These are phyloP conservation scores for Vigna trinervia DNA, from an alignment of 306 rosid genomes.

Conservation along the genomic window DNA sequence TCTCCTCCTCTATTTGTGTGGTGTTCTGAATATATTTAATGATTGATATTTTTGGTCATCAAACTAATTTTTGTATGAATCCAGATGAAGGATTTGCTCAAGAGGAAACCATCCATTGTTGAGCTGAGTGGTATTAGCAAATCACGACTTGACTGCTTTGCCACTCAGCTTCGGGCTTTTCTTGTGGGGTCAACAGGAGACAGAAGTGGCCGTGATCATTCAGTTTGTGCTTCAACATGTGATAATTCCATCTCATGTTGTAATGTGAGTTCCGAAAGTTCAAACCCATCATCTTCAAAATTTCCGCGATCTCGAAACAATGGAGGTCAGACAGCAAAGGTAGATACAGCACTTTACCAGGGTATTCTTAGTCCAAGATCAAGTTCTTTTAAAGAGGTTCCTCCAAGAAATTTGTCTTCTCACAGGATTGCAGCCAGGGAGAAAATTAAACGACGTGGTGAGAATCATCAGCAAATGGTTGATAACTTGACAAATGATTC, in stretches of 20 bases:
- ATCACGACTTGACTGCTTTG: slow-evolving; percentile 89
- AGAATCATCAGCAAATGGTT: slow-evolving; percentile 47
- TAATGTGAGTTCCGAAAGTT: slow-evolving; percentile 56
- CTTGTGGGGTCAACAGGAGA: slow-evolving; percentile 73
- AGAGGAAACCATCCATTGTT: slow-evolving; percentile 81
- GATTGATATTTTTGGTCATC: background rate
- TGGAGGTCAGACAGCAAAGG: slow-evolving; percentile 66
- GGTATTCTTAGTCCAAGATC: slow-evolving; percentile 87
- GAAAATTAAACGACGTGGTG: slow-evolving; percentile 73
- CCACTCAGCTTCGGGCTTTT: slow-evolving; percentile 88
- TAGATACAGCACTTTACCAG: slow-evolving; percentile 68
- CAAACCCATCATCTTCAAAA: slow-evolving; percentile 59
- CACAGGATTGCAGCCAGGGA: slow-evolving; percentile 75
- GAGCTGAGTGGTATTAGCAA: slow-evolving; percentile 92
- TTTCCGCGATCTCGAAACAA: slow-evolving; percentile 68
- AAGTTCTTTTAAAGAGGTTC: slow-evolving; percentile 89
- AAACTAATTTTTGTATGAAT: slow-evolving; percentile 26
- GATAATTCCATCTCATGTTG: slow-evolving; percentile 43
- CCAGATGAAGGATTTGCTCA: slow-evolving; percentile 87
- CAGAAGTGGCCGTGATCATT: slow-evolving; percentile 49
- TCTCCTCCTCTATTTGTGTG: slow-evolving; percentile 5
- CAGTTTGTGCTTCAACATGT: slow-evolving; percentile 43
- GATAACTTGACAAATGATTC: slow-evolving; percentile 59
- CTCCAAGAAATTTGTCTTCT: slow-evolving; percentile 67
- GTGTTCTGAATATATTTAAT: slow-evolving; percentile 5